A percentile compares a stretch with the other conserved stretches of the same genome.
These are phyloP conservation scores for Camelina neglecta DNA, from an alignment of 345 rosid species.

Conservation along the genomic window DNA sequence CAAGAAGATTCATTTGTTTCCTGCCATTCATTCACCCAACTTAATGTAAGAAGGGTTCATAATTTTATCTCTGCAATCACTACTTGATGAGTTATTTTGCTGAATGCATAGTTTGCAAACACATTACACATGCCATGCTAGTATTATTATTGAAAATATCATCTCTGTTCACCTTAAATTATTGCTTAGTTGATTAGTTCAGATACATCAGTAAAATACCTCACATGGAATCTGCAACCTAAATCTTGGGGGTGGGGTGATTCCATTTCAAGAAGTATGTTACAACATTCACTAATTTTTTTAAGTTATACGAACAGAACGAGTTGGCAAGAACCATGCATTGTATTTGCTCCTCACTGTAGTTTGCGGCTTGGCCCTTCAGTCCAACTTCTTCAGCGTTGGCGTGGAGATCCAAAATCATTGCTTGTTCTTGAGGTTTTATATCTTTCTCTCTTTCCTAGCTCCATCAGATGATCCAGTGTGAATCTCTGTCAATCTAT, in stretches of 20 bases:
- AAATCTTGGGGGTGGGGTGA: not conserved
- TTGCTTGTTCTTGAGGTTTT: slow-evolving; percentile 81
- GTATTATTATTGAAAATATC: not conserved
- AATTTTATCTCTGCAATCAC: slow-evolving; percentile 14
- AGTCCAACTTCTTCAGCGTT: slow-evolving; percentile 75
- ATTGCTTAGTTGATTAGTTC: slow-evolving; percentile 30
- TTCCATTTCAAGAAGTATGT: not conserved
- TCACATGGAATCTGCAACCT: slow-evolving; percentile 6
- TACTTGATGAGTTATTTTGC: not conserved
- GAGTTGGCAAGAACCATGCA: slow-evolving; percentile 88
- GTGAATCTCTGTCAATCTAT: slow-evolving; percentile 17
- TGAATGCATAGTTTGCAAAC: slow-evolving; percentile 16
- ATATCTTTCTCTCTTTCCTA: not conserved
- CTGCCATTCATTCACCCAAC: slow-evolving; percentile 73
- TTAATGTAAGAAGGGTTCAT: slow-evolving; percentile 59
- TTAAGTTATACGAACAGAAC: slow-evolving; percentile 50
- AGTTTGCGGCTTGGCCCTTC: slow-evolving; percentile 83
- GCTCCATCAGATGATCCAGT: slow-evolving; percentile 1
- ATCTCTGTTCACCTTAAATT: not conserved
- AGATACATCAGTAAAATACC: slow-evolving; percentile 13
- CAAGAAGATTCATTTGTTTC: slow-evolving; percentile 67
- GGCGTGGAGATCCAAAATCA: slow-evolving; percentile 72
- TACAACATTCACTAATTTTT: not conserved
- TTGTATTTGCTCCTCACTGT: slow-evolving; percentile 78
- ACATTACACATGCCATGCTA: not conserved